Conservation (phyloP, 2,329 filamentous ascomycete genomes). For the Pestalotiopsis sp. region DNA sequence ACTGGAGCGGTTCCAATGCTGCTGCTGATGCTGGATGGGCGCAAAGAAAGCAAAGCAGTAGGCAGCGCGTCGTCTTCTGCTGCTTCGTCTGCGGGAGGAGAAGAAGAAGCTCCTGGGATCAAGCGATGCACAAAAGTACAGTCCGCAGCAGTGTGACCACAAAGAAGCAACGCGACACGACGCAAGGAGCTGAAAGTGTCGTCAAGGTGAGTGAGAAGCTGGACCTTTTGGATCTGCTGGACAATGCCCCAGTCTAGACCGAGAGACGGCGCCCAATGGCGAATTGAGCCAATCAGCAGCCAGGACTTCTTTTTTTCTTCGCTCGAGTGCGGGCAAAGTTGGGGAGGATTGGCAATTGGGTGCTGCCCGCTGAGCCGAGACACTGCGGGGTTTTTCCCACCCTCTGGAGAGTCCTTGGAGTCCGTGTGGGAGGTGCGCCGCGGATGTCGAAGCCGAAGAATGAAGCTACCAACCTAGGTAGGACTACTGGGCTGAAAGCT, state of each 20-base stretch:
- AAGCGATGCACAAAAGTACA: not conserved
- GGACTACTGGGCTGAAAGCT: too few relatives aligned
- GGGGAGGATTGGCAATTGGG: not conserved
- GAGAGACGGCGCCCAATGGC: not conserved
- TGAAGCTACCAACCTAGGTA: not conserved
- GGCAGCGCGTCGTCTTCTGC: too few relatives aligned
- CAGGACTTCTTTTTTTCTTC: not conserved
- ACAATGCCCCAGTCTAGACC: not conserved
- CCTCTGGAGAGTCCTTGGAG: not conserved
- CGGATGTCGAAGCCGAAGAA: not conserved
- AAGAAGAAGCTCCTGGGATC: not conserved
- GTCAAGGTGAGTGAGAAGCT: not conserved
- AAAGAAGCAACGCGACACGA: not conserved
- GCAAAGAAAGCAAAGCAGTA: not conserved
- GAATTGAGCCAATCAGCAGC: constrained; percentile 1
- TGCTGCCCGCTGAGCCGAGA: not conserved
- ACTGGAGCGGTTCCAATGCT: not conserved
- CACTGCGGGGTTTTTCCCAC: not conserved
- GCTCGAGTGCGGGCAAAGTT: not conserved
- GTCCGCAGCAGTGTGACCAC: not conserved
- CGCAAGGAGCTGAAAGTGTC: not conserved
- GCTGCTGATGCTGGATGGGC: not conserved
- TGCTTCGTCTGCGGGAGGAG: not conserved
- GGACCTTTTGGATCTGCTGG: not conserved
- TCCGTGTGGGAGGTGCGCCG: not conserved